Evolutionary conservation across 768 basidiomycete species (phyloP).

Genomic region (Lactarius hengduanensis): DNA sequence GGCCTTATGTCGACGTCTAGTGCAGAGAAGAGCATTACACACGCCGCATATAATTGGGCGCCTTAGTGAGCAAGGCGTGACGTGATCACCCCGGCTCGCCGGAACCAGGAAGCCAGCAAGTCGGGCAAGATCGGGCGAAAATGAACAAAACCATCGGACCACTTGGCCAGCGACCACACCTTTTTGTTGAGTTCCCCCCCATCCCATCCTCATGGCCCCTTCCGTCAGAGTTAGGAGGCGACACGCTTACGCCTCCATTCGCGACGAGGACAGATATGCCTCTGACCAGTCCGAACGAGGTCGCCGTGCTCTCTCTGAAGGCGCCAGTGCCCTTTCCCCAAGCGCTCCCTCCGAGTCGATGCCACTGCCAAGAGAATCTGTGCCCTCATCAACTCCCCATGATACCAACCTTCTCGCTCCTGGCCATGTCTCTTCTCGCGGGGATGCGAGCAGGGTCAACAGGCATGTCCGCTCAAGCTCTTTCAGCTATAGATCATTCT

Average conservation of each 20-base stretch:
- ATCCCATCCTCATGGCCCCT: constrained; percentile 6
- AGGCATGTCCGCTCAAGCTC: constrained; percentile 10
- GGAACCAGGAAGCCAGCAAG: background rate
- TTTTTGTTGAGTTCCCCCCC: background rate
- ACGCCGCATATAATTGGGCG: background rate
- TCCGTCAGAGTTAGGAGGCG: constrained; percentile 25
- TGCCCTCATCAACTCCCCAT: background rate
- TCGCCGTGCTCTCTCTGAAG: constrained; percentile 11
- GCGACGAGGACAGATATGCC: constrained; percentile 9
- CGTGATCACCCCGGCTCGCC: background rate
- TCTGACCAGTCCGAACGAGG: constrained; percentile 2
- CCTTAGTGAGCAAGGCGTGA: background rate
- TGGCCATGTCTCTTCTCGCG: background rate
- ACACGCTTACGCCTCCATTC: constrained; percentile 21
- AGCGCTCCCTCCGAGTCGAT: background rate
- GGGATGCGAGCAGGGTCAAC: constrained; percentile 18
- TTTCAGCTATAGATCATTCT: constrained; percentile 18
- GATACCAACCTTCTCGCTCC: background rate
- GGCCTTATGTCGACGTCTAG: constrained; percentile 77
- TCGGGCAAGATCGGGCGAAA: constrained; percentile 8
- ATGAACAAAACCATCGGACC: background rate
- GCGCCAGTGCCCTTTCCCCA: background rate
- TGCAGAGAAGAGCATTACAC: constrained; percentile 52
- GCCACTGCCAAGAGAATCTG: background rate
- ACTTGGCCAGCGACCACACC: background rate